These are phyloP conservation scores for Miscanthus lutarioriparius DNA, from an alignment of 176 grass and related monocot genomes.

Conservation along the genomic window DNA sequence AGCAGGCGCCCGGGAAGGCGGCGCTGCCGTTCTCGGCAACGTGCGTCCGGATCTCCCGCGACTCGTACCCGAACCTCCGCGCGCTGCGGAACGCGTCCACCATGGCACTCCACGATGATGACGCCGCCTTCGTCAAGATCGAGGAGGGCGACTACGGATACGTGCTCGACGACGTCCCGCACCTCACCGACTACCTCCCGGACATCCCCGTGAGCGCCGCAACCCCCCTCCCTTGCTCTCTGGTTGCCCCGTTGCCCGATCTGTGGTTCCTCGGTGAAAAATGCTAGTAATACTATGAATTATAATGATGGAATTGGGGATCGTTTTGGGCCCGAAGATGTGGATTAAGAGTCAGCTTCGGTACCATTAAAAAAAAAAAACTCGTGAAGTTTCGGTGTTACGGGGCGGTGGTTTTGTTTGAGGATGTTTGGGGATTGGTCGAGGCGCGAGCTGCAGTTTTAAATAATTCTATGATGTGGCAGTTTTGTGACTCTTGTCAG, in stretches of 20 bases:
- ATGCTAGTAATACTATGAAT: not conserved
- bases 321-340: constrained; percentile 5
- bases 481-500: not conserved
- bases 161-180: constrained; percentile 91
- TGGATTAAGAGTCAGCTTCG: not conserved
- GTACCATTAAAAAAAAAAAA: not conserved
- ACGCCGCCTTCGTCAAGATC: constrained; percentile 50
- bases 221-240: not conserved
- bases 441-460: constrained; percentile 13
- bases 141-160: constrained; percentile 76
- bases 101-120: constrained; percentile 38
- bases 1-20: not conserved
- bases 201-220: constrained; percentile 60
- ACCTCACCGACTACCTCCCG: constrained; percentile 82
- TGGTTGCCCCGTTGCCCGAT: constrained; percentile 23
- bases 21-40: constrained; percentile 73
- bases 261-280: not conserved
- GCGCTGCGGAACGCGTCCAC: constrained; percentile 48
- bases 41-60: constrained; percentile 81
- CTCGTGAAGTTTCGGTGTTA: not conserved
- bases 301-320: not conserved
- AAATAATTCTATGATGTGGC: not conserved
- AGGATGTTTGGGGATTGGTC: not conserved
- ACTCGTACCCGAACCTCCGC: constrained; percentile 87
- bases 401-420: not conserved